Evolutionary conservation across 768 basidiomycete genomes (phyloP).

Genomic region (Xanthoconium purpureum): DNA sequence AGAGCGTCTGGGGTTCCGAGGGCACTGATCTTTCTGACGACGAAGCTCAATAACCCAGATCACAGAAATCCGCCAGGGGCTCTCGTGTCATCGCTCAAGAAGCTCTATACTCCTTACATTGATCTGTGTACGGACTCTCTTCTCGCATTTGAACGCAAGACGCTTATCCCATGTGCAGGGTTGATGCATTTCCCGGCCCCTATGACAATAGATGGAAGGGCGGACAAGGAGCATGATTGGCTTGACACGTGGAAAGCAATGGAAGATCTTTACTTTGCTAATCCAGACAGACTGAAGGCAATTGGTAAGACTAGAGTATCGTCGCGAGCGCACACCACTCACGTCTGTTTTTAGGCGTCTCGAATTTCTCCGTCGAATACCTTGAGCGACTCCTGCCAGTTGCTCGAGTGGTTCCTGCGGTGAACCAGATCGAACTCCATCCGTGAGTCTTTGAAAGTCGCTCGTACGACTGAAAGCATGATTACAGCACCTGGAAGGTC

Average conservation of each 20-base stretch:
- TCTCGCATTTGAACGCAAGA: background rate
- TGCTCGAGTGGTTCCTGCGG: too few relatives aligned
- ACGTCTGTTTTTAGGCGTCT: too few relatives aligned
- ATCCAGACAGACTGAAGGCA: too few relatives aligned
- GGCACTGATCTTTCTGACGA: constrained; percentile 55
- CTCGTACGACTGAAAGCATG: background rate
- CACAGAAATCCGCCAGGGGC: constrained; percentile 48
- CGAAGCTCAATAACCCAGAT: constrained; percentile 46
- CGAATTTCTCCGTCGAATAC: too few relatives aligned
- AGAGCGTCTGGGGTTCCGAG: constrained; percentile 69
- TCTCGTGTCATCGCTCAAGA: constrained; percentile 53
- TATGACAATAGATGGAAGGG: constrained; percentile 52
- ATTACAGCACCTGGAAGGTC: constrained; percentile 35
- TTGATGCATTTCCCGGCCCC: constrained; percentile 68
- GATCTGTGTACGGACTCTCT: constrained; percentile 59
- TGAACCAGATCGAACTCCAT: constrained; percentile 41
- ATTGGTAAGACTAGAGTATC: too few relatives aligned
- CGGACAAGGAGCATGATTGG: constrained; percentile 33
- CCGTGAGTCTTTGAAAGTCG: constrained; percentile 43
- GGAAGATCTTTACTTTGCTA: too few relatives aligned
- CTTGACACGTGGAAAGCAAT: too few relatives aligned
- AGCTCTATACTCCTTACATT: constrained; percentile 66
- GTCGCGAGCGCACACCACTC: too few relatives aligned
- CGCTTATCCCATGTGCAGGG: constrained; percentile 34
- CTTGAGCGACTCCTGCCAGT: too few relatives aligned